Evolutionary conservation across 305 asterid genomes (phyloP).

Genomic region (Salvia sclarea): DNA sequence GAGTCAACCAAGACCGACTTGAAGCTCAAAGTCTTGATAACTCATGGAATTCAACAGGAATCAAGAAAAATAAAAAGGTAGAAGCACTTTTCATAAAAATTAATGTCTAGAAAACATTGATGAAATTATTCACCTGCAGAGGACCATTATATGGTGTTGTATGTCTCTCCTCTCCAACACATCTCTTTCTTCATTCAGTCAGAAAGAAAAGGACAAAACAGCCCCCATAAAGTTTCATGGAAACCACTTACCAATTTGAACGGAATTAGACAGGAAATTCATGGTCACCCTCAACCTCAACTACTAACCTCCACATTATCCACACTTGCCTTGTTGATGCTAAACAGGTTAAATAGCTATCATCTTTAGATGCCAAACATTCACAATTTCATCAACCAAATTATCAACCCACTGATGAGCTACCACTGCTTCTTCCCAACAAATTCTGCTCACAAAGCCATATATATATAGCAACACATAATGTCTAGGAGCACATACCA

Average conservation of each 20-base stretch:
- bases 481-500: constrained; percentile 13
- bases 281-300: neutral
- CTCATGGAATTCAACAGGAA: neutral
- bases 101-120: neutral
- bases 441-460: neutral
- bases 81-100: neutral
- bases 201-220: neutral
- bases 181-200: neutral
- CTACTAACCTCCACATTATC: neutral
- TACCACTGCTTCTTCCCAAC: neutral
- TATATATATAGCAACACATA: neutral
- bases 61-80: neutral
- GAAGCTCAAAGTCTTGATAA: too few relatives aligned
- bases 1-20: neutral
- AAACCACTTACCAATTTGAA: neutral
- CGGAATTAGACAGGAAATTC: neutral
- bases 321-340: neutral
- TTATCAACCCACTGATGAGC: neutral
- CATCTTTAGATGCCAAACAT: neutral
- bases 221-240: neutral
- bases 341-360: neutral
- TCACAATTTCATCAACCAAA: neutral
- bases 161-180: too few relatives aligned
- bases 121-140: neutral
- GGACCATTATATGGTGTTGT: neutral